These are phyloP conservation scores for Monilinia polystroma DNA, from an alignment of 2,329 filamentous ascomycete genomes.

Conservation along the genomic window DNA sequence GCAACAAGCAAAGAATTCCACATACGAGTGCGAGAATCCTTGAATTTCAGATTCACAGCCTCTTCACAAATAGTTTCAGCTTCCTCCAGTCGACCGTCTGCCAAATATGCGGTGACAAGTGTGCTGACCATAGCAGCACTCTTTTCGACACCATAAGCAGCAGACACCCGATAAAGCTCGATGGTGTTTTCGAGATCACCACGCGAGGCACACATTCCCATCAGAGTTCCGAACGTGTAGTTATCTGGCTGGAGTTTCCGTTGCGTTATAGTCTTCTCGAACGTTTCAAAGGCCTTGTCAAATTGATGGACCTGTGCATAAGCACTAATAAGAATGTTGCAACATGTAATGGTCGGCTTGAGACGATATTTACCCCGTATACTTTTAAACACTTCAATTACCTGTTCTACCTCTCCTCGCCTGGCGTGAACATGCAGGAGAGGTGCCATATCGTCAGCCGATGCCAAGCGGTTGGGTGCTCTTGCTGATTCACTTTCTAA, in stretches of 20 bases:
- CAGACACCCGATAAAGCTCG: conserved; percentile 63
- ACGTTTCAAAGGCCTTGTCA: conserved; percentile 61
- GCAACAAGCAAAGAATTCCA: conserved; percentile 78
- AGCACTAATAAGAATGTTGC: conserved; percentile 76
- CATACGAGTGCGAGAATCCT: conserved; percentile 58
- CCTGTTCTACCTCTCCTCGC: conserved; percentile 60
- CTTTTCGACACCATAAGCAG: conserved; percentile 50
- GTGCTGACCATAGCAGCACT: conserved; percentile 59
- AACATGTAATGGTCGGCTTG: conserved; percentile 58
- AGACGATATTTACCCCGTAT: conserved; percentile 57
- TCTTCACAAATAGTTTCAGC: conserved; percentile 60
- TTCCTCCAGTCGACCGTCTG: conserved; percentile 52
- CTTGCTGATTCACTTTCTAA: not conserved
- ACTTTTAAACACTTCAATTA: conserved; percentile 60
- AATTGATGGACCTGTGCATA: conserved; percentile 66
- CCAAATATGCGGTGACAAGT: conserved; percentile 67
- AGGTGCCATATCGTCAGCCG: conserved; percentile 46
- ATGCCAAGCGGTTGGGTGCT: conserved; percentile 14
- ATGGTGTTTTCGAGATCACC: conserved; percentile 73
- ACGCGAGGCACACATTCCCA: conserved; percentile 66
- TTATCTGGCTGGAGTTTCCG: conserved; percentile 53
- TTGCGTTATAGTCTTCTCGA: conserved; percentile 56
- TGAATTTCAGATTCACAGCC: conserved; percentile 51
- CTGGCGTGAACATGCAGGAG: conserved; percentile 71
- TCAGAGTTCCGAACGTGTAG: conserved; percentile 69